Evolutionary conservation across 345 rosid species (phyloP).

Genomic region (Anacardium occidentale): DNA sequence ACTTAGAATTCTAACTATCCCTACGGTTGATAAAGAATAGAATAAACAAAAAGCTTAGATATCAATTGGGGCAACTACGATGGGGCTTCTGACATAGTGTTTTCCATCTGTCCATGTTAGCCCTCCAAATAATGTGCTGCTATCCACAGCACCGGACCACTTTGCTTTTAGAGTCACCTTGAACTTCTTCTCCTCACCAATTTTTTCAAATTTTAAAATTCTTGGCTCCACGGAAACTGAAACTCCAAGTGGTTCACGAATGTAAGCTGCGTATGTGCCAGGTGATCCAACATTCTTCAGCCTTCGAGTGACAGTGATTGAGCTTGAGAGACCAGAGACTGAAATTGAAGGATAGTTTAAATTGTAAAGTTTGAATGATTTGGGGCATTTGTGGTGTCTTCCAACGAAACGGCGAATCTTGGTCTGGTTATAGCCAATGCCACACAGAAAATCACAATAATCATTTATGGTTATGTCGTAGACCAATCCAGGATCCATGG

Average conservation of each 20-base stretch:
- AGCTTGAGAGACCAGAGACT: slow-evolving; percentile 31
- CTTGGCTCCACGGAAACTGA: slow-evolving; percentile 47
- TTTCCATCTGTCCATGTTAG: slow-evolving; percentile 53
- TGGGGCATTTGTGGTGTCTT: slow-evolving; percentile 35
- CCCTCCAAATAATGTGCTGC: slow-evolving; percentile 41
- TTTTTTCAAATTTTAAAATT: slow-evolving; percentile 33
- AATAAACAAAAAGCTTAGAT: background rate
- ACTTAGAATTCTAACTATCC: background rate
- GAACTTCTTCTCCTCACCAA: slow-evolving; percentile 55
- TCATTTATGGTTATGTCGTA: slow-evolving; percentile 52
- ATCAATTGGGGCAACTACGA: slow-evolving; percentile 32
- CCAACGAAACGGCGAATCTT: slow-evolving; percentile 31
- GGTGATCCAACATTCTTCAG: slow-evolving; percentile 74
- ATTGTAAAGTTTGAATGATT: slow-evolving; percentile 40
- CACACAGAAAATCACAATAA: slow-evolving; percentile 71
- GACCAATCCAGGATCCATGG: slow-evolving; percentile 67
- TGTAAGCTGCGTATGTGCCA: slow-evolving; percentile 34
- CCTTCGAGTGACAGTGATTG: slow-evolving; percentile 40
- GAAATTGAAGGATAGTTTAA: slow-evolving; percentile 78
- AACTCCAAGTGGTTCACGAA: slow-evolving; percentile 49
- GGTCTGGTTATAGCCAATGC: slow-evolving; percentile 53
- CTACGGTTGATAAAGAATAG: background rate
- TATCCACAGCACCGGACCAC: slow-evolving; percentile 21
- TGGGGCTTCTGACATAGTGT: slow-evolving; percentile 66
- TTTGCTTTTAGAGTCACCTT: slow-evolving; percentile 43